phyloP scores from a whole-genome alignment of 176 grass and related monocot species.

The Alloteropsis semialata region DNA sequence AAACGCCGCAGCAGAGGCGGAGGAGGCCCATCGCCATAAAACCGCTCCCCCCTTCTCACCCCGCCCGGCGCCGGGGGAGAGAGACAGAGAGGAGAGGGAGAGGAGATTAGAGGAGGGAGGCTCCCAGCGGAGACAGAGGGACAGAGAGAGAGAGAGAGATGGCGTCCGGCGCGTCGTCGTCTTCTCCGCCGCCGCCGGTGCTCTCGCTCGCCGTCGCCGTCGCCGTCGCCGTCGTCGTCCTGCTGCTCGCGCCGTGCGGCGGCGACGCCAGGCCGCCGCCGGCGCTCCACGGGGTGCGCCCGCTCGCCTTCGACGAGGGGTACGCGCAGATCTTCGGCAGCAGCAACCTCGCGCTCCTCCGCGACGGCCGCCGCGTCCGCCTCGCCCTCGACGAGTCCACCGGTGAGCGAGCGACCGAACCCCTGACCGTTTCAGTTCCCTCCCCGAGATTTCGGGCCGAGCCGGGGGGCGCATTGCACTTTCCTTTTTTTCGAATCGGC shows the following conservation, averaged over 20 bases:
- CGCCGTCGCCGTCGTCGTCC: too few species aligned
- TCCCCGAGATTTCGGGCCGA: not conserved
- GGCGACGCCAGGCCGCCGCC: slow-evolving; percentile 7
- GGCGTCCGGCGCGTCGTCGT: slow-evolving; percentile 14
- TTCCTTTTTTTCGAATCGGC: not conserved
- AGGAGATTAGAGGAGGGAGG: not conserved
- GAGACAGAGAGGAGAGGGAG: not conserved
- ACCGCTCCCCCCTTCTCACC: slow-evolving; percentile 6
- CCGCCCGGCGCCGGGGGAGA: slow-evolving; percentile 7
- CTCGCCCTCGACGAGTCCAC: slow-evolving; percentile 75
- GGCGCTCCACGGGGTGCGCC: slow-evolving; percentile 36
- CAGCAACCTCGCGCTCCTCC: slow-evolving; percentile 70
- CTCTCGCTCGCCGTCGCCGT: not conserved
- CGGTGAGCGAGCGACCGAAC: slow-evolving; percentile 7
- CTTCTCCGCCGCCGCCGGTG: not conserved
- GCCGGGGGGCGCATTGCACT: slow-evolving; percentile 13
- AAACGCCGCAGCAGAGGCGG: not conserved
- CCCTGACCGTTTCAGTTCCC: not conserved
- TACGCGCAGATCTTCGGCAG: slow-evolving; percentile 86
- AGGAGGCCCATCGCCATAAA: slow-evolving; percentile 28
- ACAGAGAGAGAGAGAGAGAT: not conserved
- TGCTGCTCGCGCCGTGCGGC: not conserved
- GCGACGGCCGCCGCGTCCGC: slow-evolving; percentile 55
- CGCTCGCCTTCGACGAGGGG: slow-evolving; percentile 69
- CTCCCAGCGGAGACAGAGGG: not conserved